Conservation (phyloP, 768 basidiomycete species). For the Russula sp. region DNA sequence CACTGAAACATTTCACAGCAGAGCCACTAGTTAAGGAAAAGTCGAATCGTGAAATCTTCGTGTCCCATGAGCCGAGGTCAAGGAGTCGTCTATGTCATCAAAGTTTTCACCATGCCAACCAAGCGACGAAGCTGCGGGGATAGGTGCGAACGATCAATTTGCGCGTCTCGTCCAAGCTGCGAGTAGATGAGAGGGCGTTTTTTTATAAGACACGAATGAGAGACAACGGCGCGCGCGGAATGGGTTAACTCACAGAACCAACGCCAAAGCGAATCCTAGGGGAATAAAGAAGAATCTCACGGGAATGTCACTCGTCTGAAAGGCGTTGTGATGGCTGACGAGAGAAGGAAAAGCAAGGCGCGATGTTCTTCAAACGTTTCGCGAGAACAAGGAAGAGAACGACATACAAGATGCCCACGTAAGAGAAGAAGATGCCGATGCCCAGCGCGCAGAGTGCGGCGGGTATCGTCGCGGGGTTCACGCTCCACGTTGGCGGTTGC, state of each 20-base stretch:
- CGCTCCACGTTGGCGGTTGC: conserved; percentile 43
- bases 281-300: conserved; percentile 48
- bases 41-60: too few relatives aligned
- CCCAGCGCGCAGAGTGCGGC: conserved; percentile 39
- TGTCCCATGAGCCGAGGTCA: too few relatives aligned
- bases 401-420: conserved; percentile 34
- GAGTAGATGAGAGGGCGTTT: too few relatives aligned
- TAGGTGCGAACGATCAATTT: conserved; percentile 17
- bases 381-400: neutral
- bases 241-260: conserved; percentile 22
- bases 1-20: too few relatives aligned
- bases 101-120: conserved; percentile 15
- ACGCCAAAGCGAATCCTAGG: conserved; percentile 34
- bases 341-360: too few relatives aligned
- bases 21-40: too few relatives aligned
- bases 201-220: neutral
- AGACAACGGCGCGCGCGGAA: neutral
- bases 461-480: conserved; percentile 34
- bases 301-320: conserved; percentile 41
- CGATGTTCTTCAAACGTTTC: neutral
- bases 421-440: conserved; percentile 40
- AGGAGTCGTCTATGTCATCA: neutral
- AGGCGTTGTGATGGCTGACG: conserved; percentile 34
- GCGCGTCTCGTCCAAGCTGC: conserved; percentile 19
- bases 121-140: conserved; percentile 14